Base-by-base conservation (phyloP, 208 protist species). In the Acanthamoeba sp. region DNA sequence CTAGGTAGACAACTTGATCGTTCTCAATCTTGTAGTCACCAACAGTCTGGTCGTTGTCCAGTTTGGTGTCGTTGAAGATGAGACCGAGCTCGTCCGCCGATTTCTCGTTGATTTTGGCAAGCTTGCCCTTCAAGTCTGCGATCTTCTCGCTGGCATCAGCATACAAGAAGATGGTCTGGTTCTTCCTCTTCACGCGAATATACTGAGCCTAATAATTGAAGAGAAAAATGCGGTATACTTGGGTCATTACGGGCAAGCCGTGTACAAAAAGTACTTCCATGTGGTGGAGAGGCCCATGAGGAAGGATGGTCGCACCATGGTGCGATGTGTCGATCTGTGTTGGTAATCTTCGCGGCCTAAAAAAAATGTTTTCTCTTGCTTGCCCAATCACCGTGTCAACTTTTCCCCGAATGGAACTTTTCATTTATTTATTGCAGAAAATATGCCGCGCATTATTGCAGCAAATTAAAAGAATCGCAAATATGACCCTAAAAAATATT, bases 81-180 rank as follows among this genome's bases (percentile, higher is more conserved):
- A 93, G 52, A 24, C 64, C 89, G 24, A 93, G 42, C 52, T 82
- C 69, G 66, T 93, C 66, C 5, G 89, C 64, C 14, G 59, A 55
- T 64, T 84, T 82, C 66, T 82, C 89, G 48, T 93, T 93, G 20
- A 93, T 93, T 38, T 93, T 93, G 48, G 66, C 69, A 9, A 93
- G 27, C 42, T 93, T 93, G 40, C 24, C 64, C 52, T 82, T 93
- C 2, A 93, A n/a, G 38, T 93, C 89, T 7, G 24, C n/a, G 22
- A 93, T 59, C 69, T 93, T 93, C 38, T 93, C 89, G 34, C 36
- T 59, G 29, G 89, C 34, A 24, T 82, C 66, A 62, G 66, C 69
- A n/a, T 76, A 84, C 66, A 93, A 48, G 89, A 93, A 93, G 69
- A 93, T 82, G 22, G 89, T 93, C 14, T 93, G 89, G 48, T 93